Base-by-base conservation (phyloP, 495 filamentous ascomycete genomes). In the Hypoxylon lienhwacheense region DNA sequence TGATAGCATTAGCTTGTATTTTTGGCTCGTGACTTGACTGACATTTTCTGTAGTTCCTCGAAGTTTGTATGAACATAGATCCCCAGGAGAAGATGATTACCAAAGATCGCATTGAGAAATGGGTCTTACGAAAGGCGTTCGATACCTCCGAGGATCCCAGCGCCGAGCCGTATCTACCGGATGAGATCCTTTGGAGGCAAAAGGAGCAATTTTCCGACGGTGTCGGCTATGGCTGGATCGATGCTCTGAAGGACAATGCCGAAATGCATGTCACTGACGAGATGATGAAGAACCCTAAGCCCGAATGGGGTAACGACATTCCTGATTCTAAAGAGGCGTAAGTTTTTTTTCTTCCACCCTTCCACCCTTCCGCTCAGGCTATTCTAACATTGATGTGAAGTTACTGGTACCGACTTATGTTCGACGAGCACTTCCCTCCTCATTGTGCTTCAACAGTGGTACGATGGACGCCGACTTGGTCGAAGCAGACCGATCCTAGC, bases 121-220 rank as follows among this genome's bases (percentile, higher is more conserved):
- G 95, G 77, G 91, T 97, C 56, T 78, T 98, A 53, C 86, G 93
- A 57, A 96, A 97, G 73, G 93, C 93, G 7, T 98, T 98, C 65
- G 93, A 98, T 73, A 95, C 91, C 22, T 81, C 80, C 33, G 88
- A 91, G 56, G 87, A 95, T 66, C 90, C 91, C 3, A 82, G 77
- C 31, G 77, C 79, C 11, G 71, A 85, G 62, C 81, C 93, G 10
- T 98, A 97, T 76, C 81, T 98, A 14, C 93, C 93, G 24, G 86
- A 93, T 11, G 83, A 93, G 66, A 97, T 98, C 59, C 85, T 98
- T 29, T 98, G 89, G 88, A 82, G 93, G 65, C 93, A 98, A 77
- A 98, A 98, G 82, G 93, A 98, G 77, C 95, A 97, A 77, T 98
- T 98, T 77, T 90, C 85, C 46, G 93, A 98, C 66, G 93, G 93